Evolutionary conservation across 2,329 filamentous ascomycete species (phyloP), one percentile per base, ranked within the genome.

Genomic region (Penicillium frequentans): DNA sequence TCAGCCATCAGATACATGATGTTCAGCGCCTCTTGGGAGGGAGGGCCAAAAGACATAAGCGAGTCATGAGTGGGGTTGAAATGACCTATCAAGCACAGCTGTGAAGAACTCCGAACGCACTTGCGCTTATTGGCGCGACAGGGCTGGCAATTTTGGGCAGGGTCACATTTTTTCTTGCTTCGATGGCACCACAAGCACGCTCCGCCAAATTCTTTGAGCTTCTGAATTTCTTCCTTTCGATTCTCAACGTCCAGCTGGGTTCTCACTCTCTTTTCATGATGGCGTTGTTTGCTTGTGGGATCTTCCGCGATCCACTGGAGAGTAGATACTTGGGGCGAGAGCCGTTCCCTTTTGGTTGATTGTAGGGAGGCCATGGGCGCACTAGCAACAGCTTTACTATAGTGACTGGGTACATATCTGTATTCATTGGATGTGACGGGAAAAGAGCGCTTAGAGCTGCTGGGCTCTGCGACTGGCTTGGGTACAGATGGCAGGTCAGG

Each of bases 111-210:
- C 42, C 70, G 64, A 52, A 71, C 54, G 54, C 71, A 73, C 14
- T 54, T 47, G 16, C 54, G 55, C 4, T 35, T 26, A n/a, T 54
- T 56, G 9, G 37, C 37, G n/a, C 16, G 29, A 55, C 70, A 72
- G 4, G 42, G 39, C 5, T 43, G 19, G 29, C 71, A 73, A 21
- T 62, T 57, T 21, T 54, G 44, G 8, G 42, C 37, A 8, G 58
- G 39, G 13, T 56, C 62, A 42, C 71, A 73, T 39, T 51, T 57
- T 39, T 71, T 71, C 59, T 66, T 71, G 11, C 56, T 66, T 19
- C 62, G 60, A 49, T 60, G 60, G 48, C 71, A 73, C 55, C 64
- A 66, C 13, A 66, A 24, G 54, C 71, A 73, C 10, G 69, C 60
- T 21, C 70, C 70, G 3, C 70, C 70, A 26, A 53, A 54, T 24